Conservation (phyloP, 1,284 basidiomycete species). For the Spongispora temasekensis region DNA sequence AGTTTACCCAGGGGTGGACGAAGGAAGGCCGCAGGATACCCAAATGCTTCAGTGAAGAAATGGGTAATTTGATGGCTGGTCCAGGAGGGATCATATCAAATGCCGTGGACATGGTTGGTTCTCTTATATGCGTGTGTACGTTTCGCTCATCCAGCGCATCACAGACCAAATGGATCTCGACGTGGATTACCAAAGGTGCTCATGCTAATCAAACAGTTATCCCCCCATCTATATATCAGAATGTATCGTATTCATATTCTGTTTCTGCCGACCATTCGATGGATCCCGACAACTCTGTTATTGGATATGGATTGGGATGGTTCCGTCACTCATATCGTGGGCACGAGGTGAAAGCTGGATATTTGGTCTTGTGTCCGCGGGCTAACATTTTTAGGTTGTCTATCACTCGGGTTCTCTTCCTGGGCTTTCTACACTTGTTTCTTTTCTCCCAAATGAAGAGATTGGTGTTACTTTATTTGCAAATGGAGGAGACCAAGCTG, state of each 20-base stretch:
- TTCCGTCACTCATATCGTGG: slow-evolving; percentile 33
- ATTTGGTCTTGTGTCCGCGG: background rate
- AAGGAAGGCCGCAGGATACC: slow-evolving; percentile 29
- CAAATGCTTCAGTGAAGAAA: slow-evolving; percentile 28
- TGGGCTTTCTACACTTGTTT: slow-evolving; percentile 29
- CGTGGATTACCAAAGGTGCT: slow-evolving; percentile 33
- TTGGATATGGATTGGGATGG: slow-evolving; percentile 41
- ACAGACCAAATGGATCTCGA: slow-evolving; percentile 38
- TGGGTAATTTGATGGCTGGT: slow-evolving; percentile 29
- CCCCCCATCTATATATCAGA: slow-evolving; percentile 25
- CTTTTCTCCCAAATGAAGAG: slow-evolving; percentile 32
- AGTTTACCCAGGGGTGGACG: slow-evolving; percentile 38
- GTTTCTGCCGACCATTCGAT: slow-evolving; percentile 15
- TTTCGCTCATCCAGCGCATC: background rate
- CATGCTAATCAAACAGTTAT: slow-evolving; percentile 30
- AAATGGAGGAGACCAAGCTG: slow-evolving; percentile 27
- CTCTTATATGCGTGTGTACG: background rate
- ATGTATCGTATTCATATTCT: slow-evolving; percentile 28
- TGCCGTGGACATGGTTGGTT: slow-evolving; percentile 38
- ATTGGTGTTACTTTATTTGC: slow-evolving; percentile 34
- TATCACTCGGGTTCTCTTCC: slow-evolving; percentile 32
- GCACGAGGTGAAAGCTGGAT: slow-evolving; percentile 32
- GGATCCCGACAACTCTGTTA: slow-evolving; percentile 14
- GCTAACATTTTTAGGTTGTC: slow-evolving; percentile 22
- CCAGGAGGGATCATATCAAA: slow-evolving; percentile 40